phyloP scores from a whole-genome alignment of 352 stramenopile species.

The Phytophthora citrophthora region DNA sequence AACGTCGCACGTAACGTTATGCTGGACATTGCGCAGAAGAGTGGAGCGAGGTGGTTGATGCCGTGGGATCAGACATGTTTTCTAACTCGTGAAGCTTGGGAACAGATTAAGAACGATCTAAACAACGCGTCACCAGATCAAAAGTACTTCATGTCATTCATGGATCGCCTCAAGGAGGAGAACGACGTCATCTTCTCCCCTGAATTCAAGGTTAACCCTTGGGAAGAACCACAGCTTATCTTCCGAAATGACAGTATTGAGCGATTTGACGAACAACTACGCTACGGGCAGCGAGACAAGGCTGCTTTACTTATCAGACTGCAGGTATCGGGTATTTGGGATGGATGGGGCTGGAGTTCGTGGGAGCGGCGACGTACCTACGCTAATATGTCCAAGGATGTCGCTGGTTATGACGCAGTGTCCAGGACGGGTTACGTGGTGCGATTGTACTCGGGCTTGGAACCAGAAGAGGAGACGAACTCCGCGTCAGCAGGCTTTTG shows the following conservation, averaged over 20 bases:
- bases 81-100: constrained; percentile 48
- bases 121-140: constrained; percentile 18
- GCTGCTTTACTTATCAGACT: constrained; percentile 51
- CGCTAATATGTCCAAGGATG: constrained; percentile 45
- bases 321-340: constrained; percentile 48
- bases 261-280: constrained; percentile 59
- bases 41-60: constrained; percentile 52
- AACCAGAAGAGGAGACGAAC: constrained; percentile 34
- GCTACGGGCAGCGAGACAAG: constrained; percentile 62
- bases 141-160: constrained; percentile 65
- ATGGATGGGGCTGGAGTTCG: constrained; percentile 51
- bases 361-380: constrained; percentile 53
- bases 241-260: constrained; percentile 55
- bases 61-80: constrained; percentile 68
- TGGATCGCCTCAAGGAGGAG: constrained; percentile 53
- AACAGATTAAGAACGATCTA: constrained; percentile 42
- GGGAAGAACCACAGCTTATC: constrained; percentile 66
- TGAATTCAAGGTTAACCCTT: constrained; percentile 39
- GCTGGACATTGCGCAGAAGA: constrained; percentile 41
- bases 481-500: constrained; percentile 32
- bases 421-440: constrained; percentile 53
- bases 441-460: constrained; percentile 52
- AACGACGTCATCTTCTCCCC: constrained; percentile 54
- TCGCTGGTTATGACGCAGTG: constrained; percentile 29
- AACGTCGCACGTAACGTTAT: constrained; percentile 59